These are phyloP conservation scores for Lithohypha guttulata DNA, from an alignment of 2,329 filamentous ascomycete genomes.

Conservation along the genomic window DNA sequence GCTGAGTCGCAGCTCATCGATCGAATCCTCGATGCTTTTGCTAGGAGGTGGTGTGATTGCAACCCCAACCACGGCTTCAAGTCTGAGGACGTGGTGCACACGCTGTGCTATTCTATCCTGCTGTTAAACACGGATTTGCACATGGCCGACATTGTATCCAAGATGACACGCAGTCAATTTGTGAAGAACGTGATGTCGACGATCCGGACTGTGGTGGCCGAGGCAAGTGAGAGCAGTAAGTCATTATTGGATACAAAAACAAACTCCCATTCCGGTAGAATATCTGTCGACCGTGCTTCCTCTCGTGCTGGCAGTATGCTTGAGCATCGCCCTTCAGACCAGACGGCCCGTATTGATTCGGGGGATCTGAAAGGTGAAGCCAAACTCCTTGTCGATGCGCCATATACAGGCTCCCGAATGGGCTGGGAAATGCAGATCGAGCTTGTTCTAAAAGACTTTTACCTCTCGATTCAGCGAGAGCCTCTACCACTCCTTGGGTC, in stretches of 20 bases:
- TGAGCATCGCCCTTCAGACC: slow-evolving; percentile 20
- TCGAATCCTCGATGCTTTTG: slow-evolving; percentile 80
- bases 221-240: slow-evolving; percentile 34
- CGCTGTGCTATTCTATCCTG: slow-evolving; percentile 91
- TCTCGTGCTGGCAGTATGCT: slow-evolving; percentile 12
- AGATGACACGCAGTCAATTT: slow-evolving; percentile 92
- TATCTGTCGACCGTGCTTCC: slow-evolving; percentile 5
- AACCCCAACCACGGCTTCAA: slow-evolving; percentile 93
- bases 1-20: slow-evolving; percentile 96
- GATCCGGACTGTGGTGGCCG: slow-evolving; percentile 63
- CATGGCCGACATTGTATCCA: slow-evolving; percentile 84
- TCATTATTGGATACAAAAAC: slow-evolving; percentile 7
- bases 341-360: slow-evolving; percentile 23
- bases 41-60: slow-evolving; percentile 83
- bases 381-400: slow-evolving; percentile 65
- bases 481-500: slow-evolving; percentile 77
- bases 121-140: slow-evolving; percentile 94
- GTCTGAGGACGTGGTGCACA: slow-evolving; percentile 82
- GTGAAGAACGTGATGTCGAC: slow-evolving; percentile 94
- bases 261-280: neutral
- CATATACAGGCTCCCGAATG: slow-evolving; percentile 63
- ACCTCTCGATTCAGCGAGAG: slow-evolving; percentile 76
- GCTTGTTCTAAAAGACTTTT: slow-evolving; percentile 82
- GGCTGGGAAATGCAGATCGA: slow-evolving; percentile 87
- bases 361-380: slow-evolving; percentile 28